Evolutionary conservation across 768 basidiomycete species (phyloP).

Genomic region (Pisolithus marmoratus): DNA sequence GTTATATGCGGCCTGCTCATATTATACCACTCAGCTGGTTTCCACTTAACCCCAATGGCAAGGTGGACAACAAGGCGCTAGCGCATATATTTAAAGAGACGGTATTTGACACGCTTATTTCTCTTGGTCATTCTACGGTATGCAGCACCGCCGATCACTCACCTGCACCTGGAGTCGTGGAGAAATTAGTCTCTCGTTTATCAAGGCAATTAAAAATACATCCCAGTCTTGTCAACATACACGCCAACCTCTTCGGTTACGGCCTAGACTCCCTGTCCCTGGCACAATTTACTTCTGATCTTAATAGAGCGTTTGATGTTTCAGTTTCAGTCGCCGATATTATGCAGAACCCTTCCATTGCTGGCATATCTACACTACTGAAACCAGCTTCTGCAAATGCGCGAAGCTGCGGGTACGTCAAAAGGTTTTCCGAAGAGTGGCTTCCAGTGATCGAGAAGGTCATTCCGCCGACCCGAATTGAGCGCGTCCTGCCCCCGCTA

Average conservation of each 20-base stretch:
- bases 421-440: constrained; percentile 16
- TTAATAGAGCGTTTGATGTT: constrained; percentile 14
- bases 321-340: constrained; percentile 23
- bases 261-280: constrained; percentile 30
- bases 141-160: neutral
- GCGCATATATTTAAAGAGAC: constrained; percentile 19
- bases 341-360: constrained; percentile 22
- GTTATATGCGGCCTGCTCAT: constrained; percentile 48
- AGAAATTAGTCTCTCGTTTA: constrained; percentile 32
- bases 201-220: constrained; percentile 15
- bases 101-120: constrained; percentile 17
- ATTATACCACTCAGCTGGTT: constrained; percentile 44
- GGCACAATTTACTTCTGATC: constrained; percentile 15
- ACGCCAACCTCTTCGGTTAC: constrained; percentile 27
- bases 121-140: constrained; percentile 1
- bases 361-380: constrained; percentile 15
- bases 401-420: neutral
- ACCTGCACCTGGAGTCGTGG: constrained; percentile 24
- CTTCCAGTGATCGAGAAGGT: constrained; percentile 5
- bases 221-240: constrained; percentile 10
- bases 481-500: constrained; percentile 35
- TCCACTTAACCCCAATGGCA: constrained; percentile 38
- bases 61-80: constrained; percentile 27
- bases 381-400: neutral
- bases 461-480: constrained; percentile 4